Conservation (phyloP, 805 yeast genomes). For the Candida arabinofermentans region DNA sequence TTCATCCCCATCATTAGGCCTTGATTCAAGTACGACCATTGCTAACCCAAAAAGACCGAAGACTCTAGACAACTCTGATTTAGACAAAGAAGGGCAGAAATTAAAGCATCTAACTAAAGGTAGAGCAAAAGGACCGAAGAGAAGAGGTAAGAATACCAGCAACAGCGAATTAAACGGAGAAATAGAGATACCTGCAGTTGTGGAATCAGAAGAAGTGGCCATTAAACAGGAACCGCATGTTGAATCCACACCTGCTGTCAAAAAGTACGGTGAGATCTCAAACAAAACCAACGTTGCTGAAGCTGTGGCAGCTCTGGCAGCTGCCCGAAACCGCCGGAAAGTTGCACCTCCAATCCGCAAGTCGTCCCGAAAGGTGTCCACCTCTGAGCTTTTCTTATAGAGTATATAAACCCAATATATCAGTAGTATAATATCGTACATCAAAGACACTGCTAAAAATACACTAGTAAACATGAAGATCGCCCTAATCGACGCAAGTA, state of each 20-base stretch:
- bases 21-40: background rate
- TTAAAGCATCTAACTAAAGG: constrained; percentile 43
- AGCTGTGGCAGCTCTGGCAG: background rate
- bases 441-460: background rate
- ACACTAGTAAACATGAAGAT: too few species aligned
- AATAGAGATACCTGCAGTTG: background rate
- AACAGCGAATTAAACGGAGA: background rate
- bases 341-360: constrained; percentile 27
- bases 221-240: too few species aligned
- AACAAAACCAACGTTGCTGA: too few species aligned
- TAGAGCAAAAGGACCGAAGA: constrained; percentile 49
- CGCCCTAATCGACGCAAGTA: too few species aligned
- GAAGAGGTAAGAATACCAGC: constrained; percentile 37
- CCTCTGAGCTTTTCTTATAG: constrained; percentile 23
- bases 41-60: constrained; percentile 9
- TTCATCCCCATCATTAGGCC: constrained; percentile 28
- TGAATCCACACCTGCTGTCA: too few species aligned
- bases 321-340: constrained; percentile 10
- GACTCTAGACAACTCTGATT: constrained; percentile 17
- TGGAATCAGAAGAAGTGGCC: background rate
- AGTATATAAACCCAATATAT: background rate
- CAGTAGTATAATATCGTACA: background rate
- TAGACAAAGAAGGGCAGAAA: constrained; percentile 24
- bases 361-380: constrained; percentile 27
- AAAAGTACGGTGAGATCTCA: too few species aligned